A percentile compares a stretch with the other conserved stretches of the same genome.
phyloP scores from a whole-genome alignment of 2,329 filamentous ascomycete species.

The Verticillium nubilum region DNA sequence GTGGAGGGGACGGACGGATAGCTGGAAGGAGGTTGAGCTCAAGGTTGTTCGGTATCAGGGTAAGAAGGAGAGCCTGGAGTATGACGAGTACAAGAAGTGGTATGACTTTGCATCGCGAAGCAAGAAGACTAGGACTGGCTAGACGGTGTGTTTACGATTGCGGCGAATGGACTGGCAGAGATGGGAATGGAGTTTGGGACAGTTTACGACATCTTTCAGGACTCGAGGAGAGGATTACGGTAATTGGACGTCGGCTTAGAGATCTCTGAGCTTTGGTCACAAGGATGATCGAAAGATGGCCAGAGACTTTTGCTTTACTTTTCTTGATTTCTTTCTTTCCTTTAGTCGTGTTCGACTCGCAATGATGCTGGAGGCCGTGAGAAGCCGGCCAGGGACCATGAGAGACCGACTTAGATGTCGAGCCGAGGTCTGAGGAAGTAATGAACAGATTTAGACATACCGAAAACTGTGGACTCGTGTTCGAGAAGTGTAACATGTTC shows the following conservation, averaged over 20 bases:
- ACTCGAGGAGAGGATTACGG: background rate
- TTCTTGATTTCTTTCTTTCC: too few species aligned
- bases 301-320: background rate
- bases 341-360: too few species aligned
- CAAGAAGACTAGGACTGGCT: background rate
- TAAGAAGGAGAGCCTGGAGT: slow-evolving; percentile 65
- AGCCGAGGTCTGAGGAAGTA: too few species aligned
- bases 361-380: too few species aligned
- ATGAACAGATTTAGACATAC: too few species aligned
- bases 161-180: background rate
- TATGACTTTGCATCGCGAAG: slow-evolving; percentile 44
- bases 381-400: too few species aligned
- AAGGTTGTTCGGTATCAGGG: slow-evolving; percentile 84
- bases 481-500: too few species aligned
- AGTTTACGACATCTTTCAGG: background rate
- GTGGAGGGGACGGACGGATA: slow-evolving; percentile 74
- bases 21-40: slow-evolving; percentile 76
- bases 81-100: slow-evolving; percentile 74
- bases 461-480: too few species aligned
- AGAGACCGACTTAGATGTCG: too few species aligned
- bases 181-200: background rate
- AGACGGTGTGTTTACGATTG: background rate
- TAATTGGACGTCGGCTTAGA: background rate
- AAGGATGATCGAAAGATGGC: background rate
- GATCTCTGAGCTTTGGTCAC: background rate